phyloP scores from a whole-genome alignment of 2,329 filamentous ascomycete genomes.

The Lecanoromycetidae sp. region DNA sequence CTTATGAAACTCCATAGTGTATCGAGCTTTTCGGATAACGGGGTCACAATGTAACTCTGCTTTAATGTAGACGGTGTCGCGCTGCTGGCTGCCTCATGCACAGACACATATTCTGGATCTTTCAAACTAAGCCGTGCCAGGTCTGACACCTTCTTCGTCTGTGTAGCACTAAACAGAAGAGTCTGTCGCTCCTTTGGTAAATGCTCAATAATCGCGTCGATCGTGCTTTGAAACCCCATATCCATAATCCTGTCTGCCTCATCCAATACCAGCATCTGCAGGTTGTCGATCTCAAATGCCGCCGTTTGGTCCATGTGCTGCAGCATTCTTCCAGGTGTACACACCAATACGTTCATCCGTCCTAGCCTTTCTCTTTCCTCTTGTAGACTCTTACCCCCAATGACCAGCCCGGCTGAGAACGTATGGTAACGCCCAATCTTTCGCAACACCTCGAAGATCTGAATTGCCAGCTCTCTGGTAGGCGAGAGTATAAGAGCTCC shows the following conservation, averaged over 20 bases:
- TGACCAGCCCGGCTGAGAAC: slow-evolving; percentile 86
- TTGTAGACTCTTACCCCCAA: slow-evolving; percentile 80
- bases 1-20: slow-evolving; percentile 89
- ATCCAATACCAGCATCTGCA: slow-evolving; percentile 87
- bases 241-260: slow-evolving; percentile 96
- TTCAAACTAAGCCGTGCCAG: slow-evolving; percentile 75
- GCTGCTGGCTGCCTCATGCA: slow-evolving; percentile 67
- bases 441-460: slow-evolving; percentile 88
- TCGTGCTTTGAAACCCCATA: slow-evolving; percentile 83
- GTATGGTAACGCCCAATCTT: slow-evolving; percentile 81
- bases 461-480: slow-evolving; percentile 86
- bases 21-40: slow-evolving; percentile 78
- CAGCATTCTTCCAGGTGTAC: slow-evolving; percentile 85
- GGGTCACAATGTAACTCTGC: slow-evolving; percentile 82
- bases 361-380: slow-evolving; percentile 75
- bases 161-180: slow-evolving; percentile 87
- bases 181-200: slow-evolving; percentile 78
- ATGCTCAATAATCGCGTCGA: slow-evolving; percentile 89
- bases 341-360: slow-evolving; percentile 94
- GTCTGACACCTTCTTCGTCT: slow-evolving; percentile 88
- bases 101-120: slow-evolving; percentile 89
- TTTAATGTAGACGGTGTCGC: slow-evolving; percentile 76
- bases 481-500: slow-evolving; percentile 88
- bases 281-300: slow-evolving; percentile 74
- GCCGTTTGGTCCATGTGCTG: slow-evolving; percentile 94